Base-by-base conservation (phyloP, 768 basidiomycete species). In the Russula brevipes region DNA sequence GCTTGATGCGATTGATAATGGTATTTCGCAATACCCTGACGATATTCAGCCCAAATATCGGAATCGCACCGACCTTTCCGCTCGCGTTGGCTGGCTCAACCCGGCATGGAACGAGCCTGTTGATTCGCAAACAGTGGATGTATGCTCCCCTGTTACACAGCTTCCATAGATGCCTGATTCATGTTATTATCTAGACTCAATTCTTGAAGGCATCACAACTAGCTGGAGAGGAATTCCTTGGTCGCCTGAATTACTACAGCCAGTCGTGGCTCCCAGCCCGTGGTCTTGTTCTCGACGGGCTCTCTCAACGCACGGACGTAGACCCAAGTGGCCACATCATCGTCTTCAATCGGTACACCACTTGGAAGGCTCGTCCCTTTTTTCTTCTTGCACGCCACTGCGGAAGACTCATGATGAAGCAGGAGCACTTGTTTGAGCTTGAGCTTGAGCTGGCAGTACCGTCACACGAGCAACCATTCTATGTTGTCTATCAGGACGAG, bases 1-100 rank as follows among this genome's bases (percentile, higher is more conserved):
- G 10, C 85, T 98, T 65, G 95, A 97, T 74, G 96, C 83, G 4
- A 88, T 94, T 72, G 96, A 99, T 78, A 99, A 99, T 72, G 96
- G 96, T 17, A 83, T 99, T 67, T 81, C 85, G 2, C 90, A 92
- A 70, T 94, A 91, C 73, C 79, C 85, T 3, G 74, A 78, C 3
- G 85, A 86, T 56, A 72, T 88, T 59, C 77, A 82, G 65, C 82
- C 89, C 9, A 81, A 77, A 61, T 99, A 98, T 76, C 81, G 82
- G 66, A 85, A 77, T 66, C 78, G 85, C 51, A 96, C 95, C 12
- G 91, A 96, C 74, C 76, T 99, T 6, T 89, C 90, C 14, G 85
- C 85, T 67, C 86, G 96, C 61, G 89, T 99, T 31, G 85, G 83
- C 6, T 77, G 80, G 69, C 81, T 98, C 54, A 99, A 99, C 74